Conservation (phyloP, 352 stramenopile genomes). For the Phytophthora lateralis region DNA sequence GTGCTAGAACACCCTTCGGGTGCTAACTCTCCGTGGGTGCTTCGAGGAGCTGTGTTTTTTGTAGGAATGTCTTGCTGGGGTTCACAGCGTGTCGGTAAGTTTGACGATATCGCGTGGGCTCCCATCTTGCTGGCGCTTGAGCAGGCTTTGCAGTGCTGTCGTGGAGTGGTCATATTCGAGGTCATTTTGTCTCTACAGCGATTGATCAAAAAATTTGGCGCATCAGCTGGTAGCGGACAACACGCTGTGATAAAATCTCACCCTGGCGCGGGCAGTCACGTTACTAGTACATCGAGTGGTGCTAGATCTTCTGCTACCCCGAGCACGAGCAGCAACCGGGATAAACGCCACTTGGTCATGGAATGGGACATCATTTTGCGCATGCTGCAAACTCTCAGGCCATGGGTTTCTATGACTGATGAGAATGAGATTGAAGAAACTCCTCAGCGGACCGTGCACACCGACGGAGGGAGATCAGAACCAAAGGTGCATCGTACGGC, state of each 20-base stretch:
- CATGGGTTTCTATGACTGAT: constrained; percentile 69
- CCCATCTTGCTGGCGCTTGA: constrained; percentile 76
- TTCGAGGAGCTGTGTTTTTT: constrained; percentile 86
- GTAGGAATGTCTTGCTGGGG: constrained; percentile 90
- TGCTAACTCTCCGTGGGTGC: constrained; percentile 68
- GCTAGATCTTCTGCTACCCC: constrained; percentile 1
- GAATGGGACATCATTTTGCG: constrained; percentile 89
- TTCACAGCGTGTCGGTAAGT: constrained; percentile 72
- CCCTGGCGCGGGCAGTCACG: constrained; percentile 10
- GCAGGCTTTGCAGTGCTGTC: constrained; percentile 60
- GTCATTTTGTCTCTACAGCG: constrained; percentile 87
- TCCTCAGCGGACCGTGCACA: constrained; percentile 12
- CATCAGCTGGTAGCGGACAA: constrained; percentile 12
- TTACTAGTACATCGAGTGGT: constrained; percentile 2
- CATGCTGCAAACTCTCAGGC: constrained; percentile 67
- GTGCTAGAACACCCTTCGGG: constrained; percentile 69
- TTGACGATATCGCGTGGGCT: constrained; percentile 79
- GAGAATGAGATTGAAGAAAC: constrained; percentile 39
- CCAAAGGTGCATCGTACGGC: constrained; percentile 14
- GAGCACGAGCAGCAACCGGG: constrained; percentile 8
- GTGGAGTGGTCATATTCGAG: constrained; percentile 86
- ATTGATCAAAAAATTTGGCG: constrained; percentile 88
- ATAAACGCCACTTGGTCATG: constrained; percentile 54
- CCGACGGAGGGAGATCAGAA: constrained; percentile 20
- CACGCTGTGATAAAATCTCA: constrained; percentile 5